Percentiles rank a stretch among this genome's conserved stretches.
Evolutionary conservation across 345 rosid genomes (phyloP).

Genomic region (Moricandia arvensis): DNA sequence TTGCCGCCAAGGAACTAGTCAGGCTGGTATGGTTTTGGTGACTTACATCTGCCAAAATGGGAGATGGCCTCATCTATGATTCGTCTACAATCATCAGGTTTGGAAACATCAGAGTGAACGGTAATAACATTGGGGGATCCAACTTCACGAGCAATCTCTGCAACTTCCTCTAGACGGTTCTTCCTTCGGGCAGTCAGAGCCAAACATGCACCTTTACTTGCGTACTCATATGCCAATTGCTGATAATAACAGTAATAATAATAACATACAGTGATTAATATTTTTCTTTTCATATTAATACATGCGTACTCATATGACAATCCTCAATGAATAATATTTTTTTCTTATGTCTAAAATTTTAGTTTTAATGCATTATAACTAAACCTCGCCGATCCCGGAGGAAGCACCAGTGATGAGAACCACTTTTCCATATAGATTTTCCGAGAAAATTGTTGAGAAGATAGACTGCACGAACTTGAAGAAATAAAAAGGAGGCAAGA

Average conservation of each 20-base stretch:
- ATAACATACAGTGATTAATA: neutral
- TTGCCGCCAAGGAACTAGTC: neutral
- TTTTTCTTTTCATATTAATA: neutral
- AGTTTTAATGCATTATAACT: neutral
- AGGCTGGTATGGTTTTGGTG: neutral
- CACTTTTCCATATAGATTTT: conserved; percentile 51
- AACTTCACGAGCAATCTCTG: conserved; percentile 41
- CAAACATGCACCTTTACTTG: conserved; percentile 54
- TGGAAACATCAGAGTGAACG: conserved; percentile 48
- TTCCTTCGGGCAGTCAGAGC: conserved; percentile 50
- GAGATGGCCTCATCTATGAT: conserved; percentile 48
- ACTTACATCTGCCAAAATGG: conserved; percentile 53
- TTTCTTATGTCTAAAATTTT: neutral
- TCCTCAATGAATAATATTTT: conserved; percentile 26
- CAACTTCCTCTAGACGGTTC: conserved; percentile 44
- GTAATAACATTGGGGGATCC: conserved; percentile 57
- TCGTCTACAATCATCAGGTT: conserved; percentile 48
- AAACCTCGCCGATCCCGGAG: conserved; percentile 72
- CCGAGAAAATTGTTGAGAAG: conserved; percentile 38
- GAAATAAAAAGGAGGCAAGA: conserved; percentile 50
- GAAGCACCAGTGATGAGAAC: conserved; percentile 67
- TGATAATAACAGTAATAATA: conserved; percentile 3
- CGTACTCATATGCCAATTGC: conserved; percentile 62
- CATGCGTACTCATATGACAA: no score
- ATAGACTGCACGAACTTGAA: conserved; percentile 40